phyloP scores from a whole-genome alignment of 768 basidiomycete species.

The Podaxis sp. region DNA sequence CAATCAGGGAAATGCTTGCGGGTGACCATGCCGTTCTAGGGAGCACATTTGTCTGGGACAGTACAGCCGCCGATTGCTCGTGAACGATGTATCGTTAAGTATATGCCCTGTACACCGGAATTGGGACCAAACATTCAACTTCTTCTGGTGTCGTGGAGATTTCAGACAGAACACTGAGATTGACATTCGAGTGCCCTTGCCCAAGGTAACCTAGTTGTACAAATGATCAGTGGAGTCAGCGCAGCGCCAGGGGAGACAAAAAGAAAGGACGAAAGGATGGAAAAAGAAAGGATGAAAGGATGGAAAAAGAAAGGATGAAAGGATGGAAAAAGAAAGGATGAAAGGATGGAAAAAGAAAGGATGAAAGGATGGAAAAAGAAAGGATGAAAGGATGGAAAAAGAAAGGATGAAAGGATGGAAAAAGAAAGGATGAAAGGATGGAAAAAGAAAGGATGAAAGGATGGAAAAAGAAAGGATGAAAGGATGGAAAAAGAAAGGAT shows the following conservation, averaged over 20 bases:
- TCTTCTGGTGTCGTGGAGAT: constrained; percentile 70
- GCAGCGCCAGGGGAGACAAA: not conserved
- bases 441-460: too few species aligned
- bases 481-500: too few species aligned
- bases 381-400: too few species aligned
- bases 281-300: constrained; percentile 44
- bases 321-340: constrained; percentile 38
- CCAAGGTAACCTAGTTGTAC: constrained; percentile 72
- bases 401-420: too few species aligned
- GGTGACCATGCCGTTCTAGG: constrained; percentile 63
- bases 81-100: constrained; percentile 96
- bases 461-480: too few species aligned
- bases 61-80: constrained; percentile 89
- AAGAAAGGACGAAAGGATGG: constrained; percentile 49
- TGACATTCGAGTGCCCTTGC: constrained; percentile 74
- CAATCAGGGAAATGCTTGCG: constrained; percentile 38
- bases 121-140: constrained; percentile 90
- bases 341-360: too few species aligned
- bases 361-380: too few species aligned
- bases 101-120: constrained; percentile 93
- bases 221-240: not conserved
- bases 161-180: constrained; percentile 80
- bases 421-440: too few species aligned
- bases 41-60: constrained; percentile 77
- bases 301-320: constrained; percentile 40